Percentiles rank a stretch among this genome's conserved stretches.
phyloP scores from a whole-genome alignment of 495 filamentous ascomycete species.

The Hypoxylon subgilvum region DNA sequence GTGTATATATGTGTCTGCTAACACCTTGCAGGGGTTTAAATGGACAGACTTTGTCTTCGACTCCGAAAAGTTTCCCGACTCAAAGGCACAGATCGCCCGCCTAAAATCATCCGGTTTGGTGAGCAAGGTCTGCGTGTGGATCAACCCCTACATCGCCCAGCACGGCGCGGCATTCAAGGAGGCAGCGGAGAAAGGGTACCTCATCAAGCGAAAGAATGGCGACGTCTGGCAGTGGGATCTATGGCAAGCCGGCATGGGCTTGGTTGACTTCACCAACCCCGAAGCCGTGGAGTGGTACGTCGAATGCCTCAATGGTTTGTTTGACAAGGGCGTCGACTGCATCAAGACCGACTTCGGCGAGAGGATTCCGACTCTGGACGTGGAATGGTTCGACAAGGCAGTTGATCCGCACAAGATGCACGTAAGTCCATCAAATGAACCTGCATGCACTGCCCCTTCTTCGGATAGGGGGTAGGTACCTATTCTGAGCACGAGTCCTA shows the following conservation, averaged over 20 bases:
- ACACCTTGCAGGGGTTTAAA: slow-evolving; percentile 57
- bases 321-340: slow-evolving; percentile 69
- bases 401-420: slow-evolving; percentile 70
- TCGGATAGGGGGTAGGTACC: neutral
- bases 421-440: slow-evolving; percentile 23
- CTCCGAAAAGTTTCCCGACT: slow-evolving; percentile 70
- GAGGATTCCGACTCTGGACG: slow-evolving; percentile 67
- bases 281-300: slow-evolving; percentile 67
- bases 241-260: slow-evolving; percentile 77
- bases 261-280: slow-evolving; percentile 77
- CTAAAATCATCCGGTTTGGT: slow-evolving; percentile 63
- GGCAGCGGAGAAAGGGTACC: slow-evolving; percentile 69
- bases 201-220: slow-evolving; percentile 71
- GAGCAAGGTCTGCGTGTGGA: slow-evolving; percentile 72
- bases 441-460: neutral
- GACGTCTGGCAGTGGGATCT: slow-evolving; percentile 77
- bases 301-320: slow-evolving; percentile 62
- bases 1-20: slow-evolving; percentile 16
- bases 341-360: slow-evolving; percentile 81
- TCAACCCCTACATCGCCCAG: slow-evolving; percentile 74
- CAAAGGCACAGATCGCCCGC: slow-evolving; percentile 64
- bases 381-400: slow-evolving; percentile 62
- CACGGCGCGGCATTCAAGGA: slow-evolving; percentile 68
- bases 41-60: slow-evolving; percentile 80
- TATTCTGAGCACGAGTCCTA: neutral